Evolutionary conservation across 805 yeast species (phyloP).

Genomic region (Candida rishiriensis): DNA sequence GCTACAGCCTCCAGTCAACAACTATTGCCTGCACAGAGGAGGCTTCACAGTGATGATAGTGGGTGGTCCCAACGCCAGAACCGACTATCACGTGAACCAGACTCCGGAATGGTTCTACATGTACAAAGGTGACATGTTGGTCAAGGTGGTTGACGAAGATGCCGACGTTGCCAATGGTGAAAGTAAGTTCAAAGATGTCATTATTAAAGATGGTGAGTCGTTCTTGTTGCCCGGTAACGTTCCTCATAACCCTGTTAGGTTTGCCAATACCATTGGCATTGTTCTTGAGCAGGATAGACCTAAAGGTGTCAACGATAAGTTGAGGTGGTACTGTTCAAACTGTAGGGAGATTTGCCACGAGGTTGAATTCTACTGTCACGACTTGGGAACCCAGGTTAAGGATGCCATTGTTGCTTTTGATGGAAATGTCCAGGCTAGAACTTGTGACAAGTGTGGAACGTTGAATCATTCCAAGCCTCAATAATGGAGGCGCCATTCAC

Average conservation of each 20-base stretch:
- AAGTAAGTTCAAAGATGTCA: slow-evolving; percentile 55
- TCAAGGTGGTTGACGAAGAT: slow-evolving; percentile 69
- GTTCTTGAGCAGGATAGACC: slow-evolving; percentile 94
- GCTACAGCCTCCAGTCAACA: slow-evolving; percentile 88
- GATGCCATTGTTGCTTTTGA: slow-evolving; percentile 74
- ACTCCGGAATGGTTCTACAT: slow-evolving; percentile 94
- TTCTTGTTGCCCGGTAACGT: slow-evolving; percentile 77
- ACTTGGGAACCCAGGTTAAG: slow-evolving; percentile 88
- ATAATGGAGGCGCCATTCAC: slow-evolving; percentile 7
- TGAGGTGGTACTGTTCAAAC: slow-evolving; percentile 82
- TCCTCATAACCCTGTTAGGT: slow-evolving; percentile 90
- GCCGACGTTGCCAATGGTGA: slow-evolving; percentile 35
- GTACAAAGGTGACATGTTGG: slow-evolving; percentile 79
- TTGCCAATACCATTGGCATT: slow-evolving; percentile 78
- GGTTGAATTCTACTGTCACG: slow-evolving; percentile 65
- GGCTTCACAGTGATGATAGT: slow-evolving; percentile 94
- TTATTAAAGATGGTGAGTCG: slow-evolving; percentile 82
- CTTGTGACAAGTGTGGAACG: slow-evolving; percentile 73
- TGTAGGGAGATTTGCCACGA: slow-evolving; percentile 68
- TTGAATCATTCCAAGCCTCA: slow-evolving; percentile 64
- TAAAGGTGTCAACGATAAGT: slow-evolving; percentile 56
- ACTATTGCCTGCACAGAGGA: slow-evolving; percentile 83
- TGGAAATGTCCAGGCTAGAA: slow-evolving; percentile 54
- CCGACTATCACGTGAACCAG: slow-evolving; percentile 89
- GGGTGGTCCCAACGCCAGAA: slow-evolving; percentile 93